A percentile compares a stretch with the other conserved stretches of the same genome.
phyloP scores from a whole-genome alignment of 768 basidiomycete genomes.

The Lyophyllum atratum region DNA sequence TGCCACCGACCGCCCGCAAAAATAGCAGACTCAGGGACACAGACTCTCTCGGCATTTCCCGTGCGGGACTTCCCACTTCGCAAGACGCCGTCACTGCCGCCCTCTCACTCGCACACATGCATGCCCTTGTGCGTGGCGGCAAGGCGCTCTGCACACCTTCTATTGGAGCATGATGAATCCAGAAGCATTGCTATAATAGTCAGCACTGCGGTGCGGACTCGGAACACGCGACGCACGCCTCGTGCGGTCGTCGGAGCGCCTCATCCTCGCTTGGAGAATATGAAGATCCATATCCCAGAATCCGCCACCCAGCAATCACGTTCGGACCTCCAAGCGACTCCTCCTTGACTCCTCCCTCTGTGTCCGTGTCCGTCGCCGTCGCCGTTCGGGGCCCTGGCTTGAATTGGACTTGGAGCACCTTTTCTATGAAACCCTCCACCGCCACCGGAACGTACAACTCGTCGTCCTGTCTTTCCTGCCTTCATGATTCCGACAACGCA shows the following conservation, averaged over 20 bases:
- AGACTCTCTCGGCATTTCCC: neutral
- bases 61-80: neutral
- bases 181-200: neutral
- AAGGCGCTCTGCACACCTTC: neutral
- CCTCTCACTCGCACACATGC: neutral
- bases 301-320: neutral
- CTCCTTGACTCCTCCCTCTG: neutral
- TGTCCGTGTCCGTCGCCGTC: too few relatives aligned
- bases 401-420: too few relatives aligned
- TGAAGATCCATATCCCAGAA: neutral
- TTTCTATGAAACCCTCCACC: neutral
- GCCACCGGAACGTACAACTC: neutral
- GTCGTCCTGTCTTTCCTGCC: too few relatives aligned
- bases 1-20: neutral
- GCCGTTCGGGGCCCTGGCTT: too few relatives aligned
- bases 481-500: too few relatives aligned
- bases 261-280: neutral
- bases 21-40: neutral
- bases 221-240: neutral
- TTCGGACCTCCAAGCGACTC: neutral
- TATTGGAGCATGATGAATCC: neutral
- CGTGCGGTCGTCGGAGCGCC: neutral
- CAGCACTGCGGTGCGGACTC: neutral
- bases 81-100: neutral
- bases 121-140: neutral